phyloP scores from a whole-genome alignment of 176 grass and related monocot species.

The Oryza meyeriana region DNA sequence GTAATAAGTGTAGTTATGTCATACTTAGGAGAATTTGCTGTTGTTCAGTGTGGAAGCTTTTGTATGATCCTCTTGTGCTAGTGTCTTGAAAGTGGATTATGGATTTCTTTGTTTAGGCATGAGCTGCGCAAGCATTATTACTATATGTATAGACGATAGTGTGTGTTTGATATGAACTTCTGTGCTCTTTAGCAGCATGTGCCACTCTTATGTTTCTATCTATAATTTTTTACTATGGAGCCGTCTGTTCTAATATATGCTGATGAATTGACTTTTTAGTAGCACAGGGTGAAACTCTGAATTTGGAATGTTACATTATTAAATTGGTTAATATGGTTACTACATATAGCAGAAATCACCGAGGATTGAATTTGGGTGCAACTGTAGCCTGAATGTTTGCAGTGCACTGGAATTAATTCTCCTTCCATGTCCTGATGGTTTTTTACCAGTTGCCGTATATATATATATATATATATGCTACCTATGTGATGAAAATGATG shows the following conservation, averaged over 20 bases:
- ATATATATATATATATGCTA: background rate
- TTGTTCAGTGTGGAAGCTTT: background rate
- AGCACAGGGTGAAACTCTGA: background rate
- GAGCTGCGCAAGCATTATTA: background rate
- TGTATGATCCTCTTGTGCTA: background rate
- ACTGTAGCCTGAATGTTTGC: background rate
- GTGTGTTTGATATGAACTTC: background rate
- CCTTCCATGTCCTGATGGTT: background rate
- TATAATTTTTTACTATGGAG: background rate
- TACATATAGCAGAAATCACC: background rate
- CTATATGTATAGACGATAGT: background rate
- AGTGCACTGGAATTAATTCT: background rate
- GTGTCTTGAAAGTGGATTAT: background rate
- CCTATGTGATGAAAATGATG: background rate
- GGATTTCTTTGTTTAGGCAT: background rate
- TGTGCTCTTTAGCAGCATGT: background rate
- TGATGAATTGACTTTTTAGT: background rate
- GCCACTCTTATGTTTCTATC: background rate
- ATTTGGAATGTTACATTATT: background rate
- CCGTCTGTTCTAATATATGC: background rate
- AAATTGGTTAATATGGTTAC: background rate
- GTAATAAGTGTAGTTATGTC: slow-evolving; percentile 14
- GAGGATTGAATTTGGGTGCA: background rate
- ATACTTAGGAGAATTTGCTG: background rate
- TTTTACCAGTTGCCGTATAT: background rate